Base-by-base conservation (phyloP, 495 filamentous ascomycete genomes). In the Penicillium malachiteum region DNA sequence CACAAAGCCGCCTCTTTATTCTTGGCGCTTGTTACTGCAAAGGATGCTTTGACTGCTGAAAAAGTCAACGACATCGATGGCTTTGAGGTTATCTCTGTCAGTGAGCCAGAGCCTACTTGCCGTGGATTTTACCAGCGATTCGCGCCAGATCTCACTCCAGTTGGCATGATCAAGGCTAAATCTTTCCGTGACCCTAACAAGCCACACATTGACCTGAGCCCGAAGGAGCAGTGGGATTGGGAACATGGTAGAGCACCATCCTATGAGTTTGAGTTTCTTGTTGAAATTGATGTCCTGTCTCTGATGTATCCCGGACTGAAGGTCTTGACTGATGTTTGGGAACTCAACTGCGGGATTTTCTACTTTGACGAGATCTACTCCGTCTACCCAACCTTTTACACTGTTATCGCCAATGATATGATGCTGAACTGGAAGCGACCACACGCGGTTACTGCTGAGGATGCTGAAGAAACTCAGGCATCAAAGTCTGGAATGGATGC, bases 291-390 rank as follows among this genome's bases (percentile, higher is more conserved):
- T 0, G 70, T 87, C 5, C 75, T 97, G 16, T 57, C 74, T 30
- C 72, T 80, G 44, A 81, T 86, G 55, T 84, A 83, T 58, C 74
- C 82, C 1, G 90, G 92, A 1, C 85, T 96, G 85, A 96, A 95
- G 73, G 66, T 97, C 13, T 77, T 79, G 33, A 74, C 83, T 5
- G 69, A 65, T 7, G 78, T 96, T 13, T 85, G 83, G 66, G 77
- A 82, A 45, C 70, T 90, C 31, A 84, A 79, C 53, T 79, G 75
- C 50, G 87, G 85, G 7, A 43, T 90, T 33, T 74, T 80, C 60
- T 82, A 79, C 59, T 78, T 91, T 52, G 83, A 85, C 48, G 68
- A 78, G 6, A 62, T 88, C n/a, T 59, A 62, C 42, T 76, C 73
- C 3, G 71, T 79, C 1, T 86, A 84, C 52, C 74, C 74, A 38